phyloP scores from a whole-genome alignment of 106 monocot genomes.

The Apostasia ramifera region DNA sequence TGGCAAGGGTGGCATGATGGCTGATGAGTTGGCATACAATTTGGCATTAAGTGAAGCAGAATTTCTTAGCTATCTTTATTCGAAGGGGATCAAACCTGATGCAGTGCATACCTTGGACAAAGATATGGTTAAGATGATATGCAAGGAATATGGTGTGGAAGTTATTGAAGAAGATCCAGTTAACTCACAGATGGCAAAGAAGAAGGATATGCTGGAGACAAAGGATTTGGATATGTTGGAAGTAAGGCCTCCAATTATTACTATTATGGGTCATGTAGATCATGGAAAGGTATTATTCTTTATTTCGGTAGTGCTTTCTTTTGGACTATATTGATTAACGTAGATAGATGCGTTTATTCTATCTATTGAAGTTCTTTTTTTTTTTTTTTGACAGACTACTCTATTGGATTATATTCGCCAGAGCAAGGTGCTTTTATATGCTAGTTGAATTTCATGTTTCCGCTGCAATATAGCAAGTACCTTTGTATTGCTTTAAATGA shows the following conservation, averaged over 20 bases:
- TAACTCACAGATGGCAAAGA: slow-evolving; percentile 89
- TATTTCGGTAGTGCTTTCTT: neutral
- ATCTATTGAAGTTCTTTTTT: neutral
- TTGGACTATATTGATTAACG: neutral
- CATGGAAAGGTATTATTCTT: slow-evolving; percentile 80
- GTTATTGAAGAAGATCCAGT: slow-evolving; percentile 61
- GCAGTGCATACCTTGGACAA: slow-evolving; percentile 54
- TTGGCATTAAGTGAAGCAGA: slow-evolving; percentile 72
- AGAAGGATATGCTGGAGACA: slow-evolving; percentile 80
- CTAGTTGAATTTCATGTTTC: neutral
- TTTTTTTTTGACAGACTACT: slow-evolving; percentile 65
- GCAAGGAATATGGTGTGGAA: slow-evolving; percentile 91
- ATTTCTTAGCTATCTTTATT: slow-evolving; percentile 54
- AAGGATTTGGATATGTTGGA: slow-evolving; percentile 73
- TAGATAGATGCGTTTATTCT: neutral
- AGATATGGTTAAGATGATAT: slow-evolving; percentile 96
- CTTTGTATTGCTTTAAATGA: too few relatives aligned
- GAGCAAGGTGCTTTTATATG: slow-evolving; percentile 65
- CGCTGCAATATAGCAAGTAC: too few relatives aligned
- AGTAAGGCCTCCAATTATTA: slow-evolving; percentile 82
- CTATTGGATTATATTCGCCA: slow-evolving; percentile 94
- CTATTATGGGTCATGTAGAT: slow-evolving; percentile 99
- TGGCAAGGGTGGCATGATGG: slow-evolving; percentile 76
- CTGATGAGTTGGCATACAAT: slow-evolving; percentile 69
- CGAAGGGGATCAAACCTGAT: slow-evolving; percentile 66